Evolutionary conservation across 805 yeast species (phyloP), one percentile per base, ranked within the genome.

Genomic region (Teunomyces stri): DNA sequence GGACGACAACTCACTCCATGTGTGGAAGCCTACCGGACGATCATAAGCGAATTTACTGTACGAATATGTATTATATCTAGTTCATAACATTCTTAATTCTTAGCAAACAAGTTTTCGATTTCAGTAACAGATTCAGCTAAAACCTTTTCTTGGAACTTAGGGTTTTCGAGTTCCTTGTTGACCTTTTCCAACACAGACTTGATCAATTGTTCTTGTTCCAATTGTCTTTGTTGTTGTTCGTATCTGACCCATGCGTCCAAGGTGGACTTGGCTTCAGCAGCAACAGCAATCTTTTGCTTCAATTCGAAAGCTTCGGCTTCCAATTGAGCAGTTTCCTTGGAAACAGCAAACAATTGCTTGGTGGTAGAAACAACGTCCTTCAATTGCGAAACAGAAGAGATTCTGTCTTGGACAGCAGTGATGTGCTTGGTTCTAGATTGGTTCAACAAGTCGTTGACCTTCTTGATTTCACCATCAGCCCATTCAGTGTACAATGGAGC

Each of bases 171-270:
- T 74, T 89, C 94, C 70, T 85, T 74, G 79, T 88, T 83, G 63
- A 92, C 94, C 78, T 89, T 90, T 46, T 90, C 76, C 68, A 90
- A 87, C 56, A 94, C 96, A 49, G 90, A 64, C 65, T 87, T 75
- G 58, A 95, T 83, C 63, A 94, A 84, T 73, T 89, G 96, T 73
- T 84, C 81, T 80, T 94, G 99, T 80, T 94, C 96, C 66, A 83
- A 75, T 79, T 89, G 96, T 79, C 97, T 92, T 59, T 91, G 94
- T 69, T 89, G 90, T 59, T 89, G 86, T 80, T 94, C 99, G 74
- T 87, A 88, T 82, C 98, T 89, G 62, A 91, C 97, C 99, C 99
- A 94, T 12, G 98, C 89, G 76, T 94, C 99, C 68, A 94, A 83
- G 51, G 92, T 96, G 49, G 94, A 76, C 78, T 87, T 90, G 65